Evolutionary conservation across 2,329 filamentous ascomycete species (phyloP).

Genomic region (Stemphylium beticola): DNA sequence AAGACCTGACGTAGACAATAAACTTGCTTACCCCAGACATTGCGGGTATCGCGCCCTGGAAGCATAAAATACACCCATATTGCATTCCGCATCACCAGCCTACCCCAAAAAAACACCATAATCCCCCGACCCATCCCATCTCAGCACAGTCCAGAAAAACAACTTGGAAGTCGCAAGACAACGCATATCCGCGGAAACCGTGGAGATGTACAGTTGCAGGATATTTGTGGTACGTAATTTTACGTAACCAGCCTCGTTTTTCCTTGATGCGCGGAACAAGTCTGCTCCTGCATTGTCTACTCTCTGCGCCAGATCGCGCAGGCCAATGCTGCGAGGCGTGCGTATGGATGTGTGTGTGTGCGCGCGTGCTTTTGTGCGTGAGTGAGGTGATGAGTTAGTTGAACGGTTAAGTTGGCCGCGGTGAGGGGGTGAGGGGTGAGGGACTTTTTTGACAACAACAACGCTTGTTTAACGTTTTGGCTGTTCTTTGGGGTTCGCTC

Average conservation of each 20-base stretch:
- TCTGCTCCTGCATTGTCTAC: neutral
- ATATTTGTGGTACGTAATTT: slow-evolving; percentile 16
- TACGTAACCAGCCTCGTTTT: slow-evolving; percentile 11
- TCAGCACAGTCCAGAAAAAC: neutral
- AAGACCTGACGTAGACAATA: neutral
- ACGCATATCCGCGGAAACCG: slow-evolving; percentile 9
- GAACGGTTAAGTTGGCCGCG: too few relatives aligned
- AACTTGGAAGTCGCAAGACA: neutral
- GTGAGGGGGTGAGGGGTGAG: too few relatives aligned
- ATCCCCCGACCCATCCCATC: too few relatives aligned
- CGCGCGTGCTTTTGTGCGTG: neutral
- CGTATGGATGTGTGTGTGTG: neutral
- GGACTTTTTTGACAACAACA: too few relatives aligned
- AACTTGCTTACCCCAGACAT: neutral
- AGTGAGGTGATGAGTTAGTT: too few relatives aligned
- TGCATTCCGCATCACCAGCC: neutral
- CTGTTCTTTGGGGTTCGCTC: too few relatives aligned
- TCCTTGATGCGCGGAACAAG: neutral
- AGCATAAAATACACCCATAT: neutral
- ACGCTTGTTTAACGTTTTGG: too few relatives aligned
- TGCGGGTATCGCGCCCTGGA: neutral
- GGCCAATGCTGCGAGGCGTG: neutral
- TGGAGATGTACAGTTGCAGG: slow-evolving; percentile 8
- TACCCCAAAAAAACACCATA: neutral
- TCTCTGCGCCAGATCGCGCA: slow-evolving; percentile 4